Percentiles rank a stretch among this genome's conserved stretches.
Evolutionary conservation across 2,329 filamentous ascomycete genomes (phyloP).

Genomic region (Alternaria arborescens): DNA sequence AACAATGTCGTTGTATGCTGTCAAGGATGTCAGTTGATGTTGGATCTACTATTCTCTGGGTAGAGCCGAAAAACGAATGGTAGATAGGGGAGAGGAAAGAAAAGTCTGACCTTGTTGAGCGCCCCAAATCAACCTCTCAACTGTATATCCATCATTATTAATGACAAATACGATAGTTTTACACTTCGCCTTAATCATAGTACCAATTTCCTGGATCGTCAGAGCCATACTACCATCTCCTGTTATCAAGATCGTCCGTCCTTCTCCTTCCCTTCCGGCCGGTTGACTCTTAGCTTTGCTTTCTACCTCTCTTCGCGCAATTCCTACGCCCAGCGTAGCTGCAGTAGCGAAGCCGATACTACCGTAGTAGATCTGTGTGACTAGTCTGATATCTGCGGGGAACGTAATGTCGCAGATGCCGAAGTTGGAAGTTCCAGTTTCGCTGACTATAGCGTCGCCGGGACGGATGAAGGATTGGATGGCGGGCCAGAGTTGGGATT

Average conservation of each 20-base stretch:
- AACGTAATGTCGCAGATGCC: conserved; percentile 49
- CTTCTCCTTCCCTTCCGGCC: conserved; percentile 28
- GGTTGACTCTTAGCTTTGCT: conserved; percentile 34
- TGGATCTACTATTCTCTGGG: background rate
- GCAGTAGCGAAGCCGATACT: conserved; percentile 56
- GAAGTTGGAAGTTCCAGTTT: conserved; percentile 54
- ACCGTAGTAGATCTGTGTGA: conserved; percentile 56
- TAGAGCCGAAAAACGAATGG: background rate
- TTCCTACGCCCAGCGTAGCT: conserved; percentile 53
- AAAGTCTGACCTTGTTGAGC: conserved; percentile 42
- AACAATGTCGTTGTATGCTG: conserved; percentile 53
- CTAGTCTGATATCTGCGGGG: conserved; percentile 38
- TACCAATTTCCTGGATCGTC: conserved; percentile 71
- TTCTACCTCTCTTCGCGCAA: conserved; percentile 60
- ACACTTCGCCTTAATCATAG: conserved; percentile 61
- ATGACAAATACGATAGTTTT: conserved; percentile 54
- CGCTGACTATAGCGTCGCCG: conserved; percentile 52
- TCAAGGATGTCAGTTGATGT: conserved; percentile 3
- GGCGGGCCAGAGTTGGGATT: conserved; percentile 55
- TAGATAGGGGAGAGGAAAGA: background rate
- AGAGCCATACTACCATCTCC: conserved; percentile 73
- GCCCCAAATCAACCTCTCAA: conserved; percentile 59
- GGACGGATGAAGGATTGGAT: conserved; percentile 51
- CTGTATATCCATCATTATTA: conserved; percentile 59
- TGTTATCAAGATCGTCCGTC: conserved; percentile 65